Evolutionary conservation across 75 land plant species (phyloP), one percentile per base, ranked within the genome.

Genomic region (Larix kaempferi): DNA sequence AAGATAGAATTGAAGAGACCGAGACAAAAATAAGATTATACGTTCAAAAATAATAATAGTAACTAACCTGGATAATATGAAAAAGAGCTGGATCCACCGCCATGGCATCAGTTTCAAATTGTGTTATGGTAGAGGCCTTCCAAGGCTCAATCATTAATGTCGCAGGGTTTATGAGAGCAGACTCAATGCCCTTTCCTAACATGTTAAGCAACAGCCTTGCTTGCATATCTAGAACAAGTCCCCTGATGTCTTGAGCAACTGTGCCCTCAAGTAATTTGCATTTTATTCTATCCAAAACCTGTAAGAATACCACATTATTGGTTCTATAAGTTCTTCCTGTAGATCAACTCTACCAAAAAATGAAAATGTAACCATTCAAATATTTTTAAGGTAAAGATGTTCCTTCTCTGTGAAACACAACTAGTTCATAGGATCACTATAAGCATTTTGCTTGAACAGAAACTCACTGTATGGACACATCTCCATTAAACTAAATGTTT

Each of bases 141-240:
- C 99, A 98, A 59, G 99, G 98, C 74, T 98, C 99, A 37, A 92
- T 69, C 61, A 98, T 85, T 23, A 95, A 71, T 63, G 94, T 90
- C 66, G 93, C 85, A 72, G 99, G 99, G 78, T 91, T 95, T 71
- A 93, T 74, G 25, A 98, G 80, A 21, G 99, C 98, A 71, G 99
- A 86, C 72, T 98, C 99, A 83, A 98, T 98, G 78, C 99, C 99
- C 82, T 93, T 93, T 8, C 99, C 98, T 41, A 98, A 77, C 92
- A 95, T 95, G 73, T 98, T 96, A 55, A 98, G 89, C 81, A 98
- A 77, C 71, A 98, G 60, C 78, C 99, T 90, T 66, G 99, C 99
- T 79, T 98, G 99, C 99, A 97, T 97, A 75, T 98, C 99, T 25
- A 98, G 82, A 57, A 98, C 99, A 78, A 95, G 88, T 39, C 92